Evolutionary conservation across 371 early-diverging fungal species (phyloP), one percentile per base, ranked within the genome.

Genomic region (Amoeboaphelidium protococcarum): DNA sequence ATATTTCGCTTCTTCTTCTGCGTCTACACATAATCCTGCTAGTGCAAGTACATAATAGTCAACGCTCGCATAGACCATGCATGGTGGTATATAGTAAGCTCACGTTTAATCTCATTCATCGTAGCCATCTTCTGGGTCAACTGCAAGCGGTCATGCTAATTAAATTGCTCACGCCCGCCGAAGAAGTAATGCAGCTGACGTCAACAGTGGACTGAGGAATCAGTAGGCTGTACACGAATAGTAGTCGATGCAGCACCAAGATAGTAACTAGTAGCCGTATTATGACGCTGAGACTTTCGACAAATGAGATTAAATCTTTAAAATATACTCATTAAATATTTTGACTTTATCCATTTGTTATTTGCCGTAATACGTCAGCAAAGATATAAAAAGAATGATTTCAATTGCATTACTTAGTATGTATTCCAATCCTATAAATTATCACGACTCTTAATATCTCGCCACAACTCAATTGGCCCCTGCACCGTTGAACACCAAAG

Each of bases 21-120:
- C 47, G 42, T 19, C 13, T 41, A 6, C 45, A 45, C 46, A 13
- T 45, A 16, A 45, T 47, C 16, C 45, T 47, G 19, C 37, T 41
- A 4, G 46, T 45, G 46, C 47, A 47, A 19, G 47, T 45, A 6
- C 37, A 47, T 13, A 23, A 45, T 16, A 45, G 37, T 13, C 12
- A 46, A n/a, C 42, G 47, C n/a, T n/a, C n/a, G n/a, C n/a, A n/a
- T n/a, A n/a, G n/a, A n/a, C n/a, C n/a, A n/a, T n/a, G n/a, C n/a
- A n/a, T n/a, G n/a, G n/a, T n/a, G n/a, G n/a, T n/a, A n/a, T n/a
- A n/a, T n/a, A n/a, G n/a, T n/a, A n/a, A n/a, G n/a, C n/a, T n/a
- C n/a, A n/a, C n/a, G n/a, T n/a, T n/a, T n/a, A n/a, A n/a, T n/a
- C n/a, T n/a, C n/a, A n/a, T n/a, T n/a, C n/a, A n/a, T n/a, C n/a